These are phyloP conservation scores for Leishmania amazonensis DNA, from an alignment of 208 protist genomes.

Conservation along the genomic window DNA sequence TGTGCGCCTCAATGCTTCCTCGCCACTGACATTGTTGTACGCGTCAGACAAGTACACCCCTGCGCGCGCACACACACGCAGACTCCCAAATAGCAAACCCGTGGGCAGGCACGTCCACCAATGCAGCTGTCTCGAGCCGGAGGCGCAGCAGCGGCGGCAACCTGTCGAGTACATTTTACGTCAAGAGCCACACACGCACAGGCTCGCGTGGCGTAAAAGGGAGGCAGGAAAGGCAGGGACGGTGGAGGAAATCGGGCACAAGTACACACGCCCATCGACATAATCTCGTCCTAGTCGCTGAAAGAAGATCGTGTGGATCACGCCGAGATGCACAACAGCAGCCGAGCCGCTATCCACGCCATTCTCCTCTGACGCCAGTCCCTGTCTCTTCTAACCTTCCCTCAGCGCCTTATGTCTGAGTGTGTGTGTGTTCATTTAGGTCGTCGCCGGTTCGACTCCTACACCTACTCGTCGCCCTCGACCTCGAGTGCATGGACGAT, in stretches of 20 bases:
- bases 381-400: neutral
- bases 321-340: neutral
- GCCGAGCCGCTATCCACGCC: neutral
- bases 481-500: slow-evolving; percentile 45
- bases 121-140: neutral
- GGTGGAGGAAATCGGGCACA: neutral
- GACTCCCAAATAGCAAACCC: neutral
- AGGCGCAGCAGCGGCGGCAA: neutral
- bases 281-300: neutral
- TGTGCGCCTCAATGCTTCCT: neutral
- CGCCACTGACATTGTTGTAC: neutral
- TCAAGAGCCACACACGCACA: neutral
- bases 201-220: neutral
- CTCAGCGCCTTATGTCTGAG: neutral
- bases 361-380: neutral
- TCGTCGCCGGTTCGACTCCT: neutral
- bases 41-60: neutral
- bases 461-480: slow-evolving; percentile 6
- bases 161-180: neutral
- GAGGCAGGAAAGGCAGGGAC: neutral
- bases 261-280: slow-evolving; percentile 11
- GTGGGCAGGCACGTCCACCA: neutral
- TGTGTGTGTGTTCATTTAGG: neutral
- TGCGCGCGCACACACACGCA: neutral
- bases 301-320: neutral